These are phyloP conservation scores for Ganoderma sp. DNA, from an alignment of 1,284 basidiomycete species.

Conservation along the genomic window DNA sequence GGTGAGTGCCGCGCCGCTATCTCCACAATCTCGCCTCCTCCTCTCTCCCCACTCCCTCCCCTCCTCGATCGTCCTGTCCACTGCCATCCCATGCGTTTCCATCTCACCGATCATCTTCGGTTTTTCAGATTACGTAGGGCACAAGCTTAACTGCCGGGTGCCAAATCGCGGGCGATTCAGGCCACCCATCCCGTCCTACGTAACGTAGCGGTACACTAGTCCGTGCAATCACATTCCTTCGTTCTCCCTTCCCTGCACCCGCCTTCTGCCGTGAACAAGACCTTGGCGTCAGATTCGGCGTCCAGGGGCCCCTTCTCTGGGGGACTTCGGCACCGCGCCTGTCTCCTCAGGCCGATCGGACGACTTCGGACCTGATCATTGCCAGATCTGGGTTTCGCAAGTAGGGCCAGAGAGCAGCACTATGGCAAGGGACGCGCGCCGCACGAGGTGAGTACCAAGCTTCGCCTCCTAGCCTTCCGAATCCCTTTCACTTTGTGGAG, in stretches of 20 bases:
- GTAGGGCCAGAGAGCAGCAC: too few species aligned
- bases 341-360: neutral
- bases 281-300: neutral
- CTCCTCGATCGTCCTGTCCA: conserved; percentile 12
- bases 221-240: conserved; percentile 2
- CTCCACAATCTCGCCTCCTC: conserved; percentile 14
- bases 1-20: conserved; percentile 16
- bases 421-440: too few species aligned
- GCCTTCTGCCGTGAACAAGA: neutral
- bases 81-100: neutral
- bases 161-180: neutral
- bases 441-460: neutral
- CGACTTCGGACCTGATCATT: too few species aligned
- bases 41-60: neutral
- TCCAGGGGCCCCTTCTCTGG: neutral
- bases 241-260: neutral
- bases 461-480: neutral
- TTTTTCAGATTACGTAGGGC: neutral
- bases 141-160: neutral
- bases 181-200: neutral
- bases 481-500: neutral
- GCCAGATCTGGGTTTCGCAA: too few species aligned
- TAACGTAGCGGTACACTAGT: neutral
- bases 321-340: neutral
- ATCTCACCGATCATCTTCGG: neutral